These are phyloP conservation scores for Eimeria tenella DNA, from an alignment of 169 alveolate genomes.

Conservation along the genomic window DNA sequence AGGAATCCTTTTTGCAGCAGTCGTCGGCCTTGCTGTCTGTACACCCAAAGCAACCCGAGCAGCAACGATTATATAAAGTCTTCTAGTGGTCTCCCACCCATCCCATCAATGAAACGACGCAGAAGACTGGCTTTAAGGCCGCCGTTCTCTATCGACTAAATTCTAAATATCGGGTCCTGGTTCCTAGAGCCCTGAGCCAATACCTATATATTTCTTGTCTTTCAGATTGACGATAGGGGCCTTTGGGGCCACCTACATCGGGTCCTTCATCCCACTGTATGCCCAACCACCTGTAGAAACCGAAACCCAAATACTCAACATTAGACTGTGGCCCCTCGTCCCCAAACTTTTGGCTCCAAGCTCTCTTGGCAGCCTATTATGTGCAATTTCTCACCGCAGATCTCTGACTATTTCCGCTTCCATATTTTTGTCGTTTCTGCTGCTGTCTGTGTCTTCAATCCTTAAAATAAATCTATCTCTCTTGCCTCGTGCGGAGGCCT, in stretches of 20 bases:
- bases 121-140: not conserved
- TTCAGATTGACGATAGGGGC: constrained; percentile 88
- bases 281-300: constrained; percentile 86
- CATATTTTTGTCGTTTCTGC: constrained; percentile 72
- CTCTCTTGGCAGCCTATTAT: not conserved
- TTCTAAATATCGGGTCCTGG: no score
- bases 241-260: constrained; percentile 83
- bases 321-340: no score
- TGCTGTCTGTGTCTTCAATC: constrained; percentile 89
- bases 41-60: not conserved
- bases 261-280: constrained; percentile 89
- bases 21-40: constrained; percentile 84
- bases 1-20: constrained; percentile 84
- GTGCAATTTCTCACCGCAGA: constrained; percentile 80
- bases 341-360: not conserved
- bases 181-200: no score
- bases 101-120: not conserved
- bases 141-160: no score
- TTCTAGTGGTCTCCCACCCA: no score
- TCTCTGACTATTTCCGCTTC: constrained; percentile 81
- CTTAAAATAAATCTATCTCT: constrained; percentile 82
- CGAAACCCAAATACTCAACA: not conserved
- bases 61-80: no score
- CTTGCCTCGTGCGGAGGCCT: not conserved
- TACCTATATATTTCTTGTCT: constrained; percentile 84